These are phyloP conservation scores for Oryza officinalis DNA, from an alignment of 176 grass and related monocot genomes.

Conservation along the genomic window DNA sequence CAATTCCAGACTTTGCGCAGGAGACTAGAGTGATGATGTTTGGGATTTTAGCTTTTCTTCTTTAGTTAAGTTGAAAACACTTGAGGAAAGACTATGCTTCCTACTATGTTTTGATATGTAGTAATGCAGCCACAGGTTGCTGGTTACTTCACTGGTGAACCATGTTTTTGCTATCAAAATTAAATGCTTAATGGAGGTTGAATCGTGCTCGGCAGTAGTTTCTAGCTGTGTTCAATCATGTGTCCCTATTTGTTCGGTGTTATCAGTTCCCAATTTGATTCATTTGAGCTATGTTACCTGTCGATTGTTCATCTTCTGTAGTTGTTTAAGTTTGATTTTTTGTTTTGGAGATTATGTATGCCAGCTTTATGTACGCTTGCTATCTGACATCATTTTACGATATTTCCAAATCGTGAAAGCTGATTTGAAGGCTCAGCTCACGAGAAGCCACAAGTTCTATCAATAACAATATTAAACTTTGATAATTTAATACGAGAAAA, in stretches of 20 bases:
- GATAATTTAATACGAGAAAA: too few relatives aligned
- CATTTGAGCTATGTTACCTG: neutral
- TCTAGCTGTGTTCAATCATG: neutral
- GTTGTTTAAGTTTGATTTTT: too few relatives aligned
- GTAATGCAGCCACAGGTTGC: slow-evolving; percentile 31
- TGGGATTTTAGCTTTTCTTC: slow-evolving; percentile 30
- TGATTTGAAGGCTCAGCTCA: too few relatives aligned
- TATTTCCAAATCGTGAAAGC: too few relatives aligned
- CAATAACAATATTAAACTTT: too few relatives aligned
- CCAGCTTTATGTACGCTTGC: too few relatives aligned
- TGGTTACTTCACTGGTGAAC: neutral
- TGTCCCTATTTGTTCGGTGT: neutral
- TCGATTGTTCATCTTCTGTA: neutral
- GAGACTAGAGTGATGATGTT: slow-evolving; percentile 27
- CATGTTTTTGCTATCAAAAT: neutral
- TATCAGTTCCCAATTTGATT: neutral
- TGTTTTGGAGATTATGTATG: neutral
- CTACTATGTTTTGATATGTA: slow-evolving; percentile 7
- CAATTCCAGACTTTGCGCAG: neutral
- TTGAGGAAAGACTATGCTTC: slow-evolving; percentile 23
- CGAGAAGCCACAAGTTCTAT: too few relatives aligned
- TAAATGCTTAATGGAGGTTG: neutral
- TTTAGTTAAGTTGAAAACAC: slow-evolving; percentile 29
- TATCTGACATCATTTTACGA: too few relatives aligned
- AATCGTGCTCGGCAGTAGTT: neutral